Percentiles rank a stretch among this genome's conserved stretches.
Evolutionary conservation across 2,329 filamentous ascomycete genomes (phyloP).

Genomic region (Fusarium redolens): DNA sequence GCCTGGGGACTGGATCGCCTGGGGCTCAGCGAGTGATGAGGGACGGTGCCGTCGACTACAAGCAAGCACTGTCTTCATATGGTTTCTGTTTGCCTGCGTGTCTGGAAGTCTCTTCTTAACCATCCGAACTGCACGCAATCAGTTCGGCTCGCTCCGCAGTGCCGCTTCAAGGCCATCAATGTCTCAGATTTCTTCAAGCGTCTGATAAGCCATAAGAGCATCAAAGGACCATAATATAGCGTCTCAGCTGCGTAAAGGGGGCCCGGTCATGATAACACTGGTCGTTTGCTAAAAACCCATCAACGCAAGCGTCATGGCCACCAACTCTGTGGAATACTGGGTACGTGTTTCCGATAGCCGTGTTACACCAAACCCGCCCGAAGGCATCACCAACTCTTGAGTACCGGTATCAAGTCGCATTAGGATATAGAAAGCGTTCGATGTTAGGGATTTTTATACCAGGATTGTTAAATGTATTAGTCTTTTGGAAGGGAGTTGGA

Average conservation of each 20-base stretch:
- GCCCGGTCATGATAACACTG: background rate
- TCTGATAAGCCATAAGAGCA: conserved; percentile 48
- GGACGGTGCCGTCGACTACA: conserved; percentile 81
- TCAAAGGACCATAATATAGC: background rate
- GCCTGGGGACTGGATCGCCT: conserved; percentile 67
- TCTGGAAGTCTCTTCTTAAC: conserved; percentile 67
- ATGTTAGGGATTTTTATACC: conserved; percentile 7
- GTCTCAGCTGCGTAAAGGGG: background rate
- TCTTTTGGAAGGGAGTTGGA: conserved; percentile 15
- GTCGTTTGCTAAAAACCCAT: background rate
- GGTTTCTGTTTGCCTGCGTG: conserved; percentile 78
- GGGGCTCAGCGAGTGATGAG: conserved; percentile 66
- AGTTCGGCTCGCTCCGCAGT: conserved; percentile 55
- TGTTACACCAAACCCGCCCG: background rate
- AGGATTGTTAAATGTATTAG: conserved; percentile 12
- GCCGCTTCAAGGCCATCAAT: conserved; percentile 60
- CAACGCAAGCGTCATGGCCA: background rate
- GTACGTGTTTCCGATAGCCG: background rate
- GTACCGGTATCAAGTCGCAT: conserved; percentile 12
- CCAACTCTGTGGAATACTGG: background rate
- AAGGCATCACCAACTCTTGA: conserved; percentile 7
- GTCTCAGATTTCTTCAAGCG: conserved; percentile 63
- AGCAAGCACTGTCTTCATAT: conserved; percentile 79
- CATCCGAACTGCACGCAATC: conserved; percentile 63
- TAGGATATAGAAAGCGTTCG: conserved; percentile 10